Percentiles rank a stretch among this genome's conserved stretches.
Conservation (phyloP, 768 basidiomycete genomes). For the Tylopilus cervinicoccineus region DNA sequence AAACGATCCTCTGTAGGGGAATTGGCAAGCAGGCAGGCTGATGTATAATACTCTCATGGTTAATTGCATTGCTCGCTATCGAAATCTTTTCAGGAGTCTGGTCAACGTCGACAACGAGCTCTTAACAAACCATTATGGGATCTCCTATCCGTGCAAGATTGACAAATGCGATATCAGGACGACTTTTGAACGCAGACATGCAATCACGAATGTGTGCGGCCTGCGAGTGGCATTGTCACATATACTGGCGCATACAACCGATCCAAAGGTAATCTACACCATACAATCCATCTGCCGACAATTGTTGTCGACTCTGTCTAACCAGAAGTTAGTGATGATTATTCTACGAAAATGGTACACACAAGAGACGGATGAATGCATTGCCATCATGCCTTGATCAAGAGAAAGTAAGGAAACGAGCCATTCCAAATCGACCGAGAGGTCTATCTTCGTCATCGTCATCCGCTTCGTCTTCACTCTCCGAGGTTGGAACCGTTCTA, state of each 20-base stretch:
- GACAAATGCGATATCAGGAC: neutral
- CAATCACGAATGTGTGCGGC: neutral
- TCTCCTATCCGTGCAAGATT: neutral
- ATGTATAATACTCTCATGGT: conserved; percentile 26
- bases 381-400: neutral
- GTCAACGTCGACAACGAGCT: neutral
- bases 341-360: neutral
- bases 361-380: neutral
- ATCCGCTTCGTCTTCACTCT: neutral
- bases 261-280: neutral
- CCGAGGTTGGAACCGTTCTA: neutral
- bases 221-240: too few relatives aligned
- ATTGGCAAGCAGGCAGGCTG: conserved; percentile 14
- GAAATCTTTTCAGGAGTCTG: conserved; percentile 2
- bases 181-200: too few relatives aligned
- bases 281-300: too few relatives aligned
- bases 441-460: neutral
- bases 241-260: neutral
- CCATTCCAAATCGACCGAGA: neutral
- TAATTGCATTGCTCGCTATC: conserved; percentile 26
- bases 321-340: neutral
- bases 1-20: conserved; percentile 28
- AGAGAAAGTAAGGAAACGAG: neutral
- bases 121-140: neutral
- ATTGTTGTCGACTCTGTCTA: neutral